A percentile compares a stretch with the other conserved stretches of the same genome.
Evolutionary conservation across 768 basidiomycete species (phyloP).

Genomic region (Pisolithus marmoratus): DNA sequence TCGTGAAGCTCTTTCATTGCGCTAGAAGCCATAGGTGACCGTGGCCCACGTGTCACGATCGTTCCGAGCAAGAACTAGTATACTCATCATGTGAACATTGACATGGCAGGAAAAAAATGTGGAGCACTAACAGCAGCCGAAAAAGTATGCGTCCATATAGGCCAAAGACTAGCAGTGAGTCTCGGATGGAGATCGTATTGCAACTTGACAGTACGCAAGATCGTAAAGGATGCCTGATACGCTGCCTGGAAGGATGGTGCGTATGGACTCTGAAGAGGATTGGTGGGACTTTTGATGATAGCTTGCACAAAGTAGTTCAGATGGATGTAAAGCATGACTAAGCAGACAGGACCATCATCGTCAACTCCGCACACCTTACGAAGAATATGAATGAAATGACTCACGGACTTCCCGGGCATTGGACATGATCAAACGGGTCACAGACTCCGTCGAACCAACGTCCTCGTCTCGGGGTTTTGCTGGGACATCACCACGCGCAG

Average conservation of each 20-base stretch:
- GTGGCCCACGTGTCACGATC: conserved; percentile 69
- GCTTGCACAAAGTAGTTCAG: conserved; percentile 69
- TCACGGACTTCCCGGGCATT: conserved; percentile 34
- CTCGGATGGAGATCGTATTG: conserved; percentile 44
- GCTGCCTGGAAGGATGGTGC: conserved; percentile 60
- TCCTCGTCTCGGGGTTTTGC: conserved; percentile 8
- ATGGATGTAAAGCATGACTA: conserved; percentile 60
- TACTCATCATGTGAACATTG: conserved; percentile 2
- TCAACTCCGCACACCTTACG: conserved; percentile 1
- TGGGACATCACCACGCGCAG: conserved; percentile 22
- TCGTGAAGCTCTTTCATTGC: conserved; percentile 69
- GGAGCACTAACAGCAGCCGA: conserved; percentile 41
- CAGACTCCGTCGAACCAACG: conserved; percentile 21
- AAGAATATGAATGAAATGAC: conserved; percentile 6
- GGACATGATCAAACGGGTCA: conserved; percentile 35
- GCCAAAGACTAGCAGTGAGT: conserved; percentile 52
- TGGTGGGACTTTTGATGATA: conserved; percentile 58
- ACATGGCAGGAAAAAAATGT: not conserved
- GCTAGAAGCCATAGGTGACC: conserved; percentile 56
- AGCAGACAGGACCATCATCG: not conserved
- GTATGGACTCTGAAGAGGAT: conserved; percentile 61
- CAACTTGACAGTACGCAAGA: conserved; percentile 45
- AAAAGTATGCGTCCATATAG: conserved; percentile 57
- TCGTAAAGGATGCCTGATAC: conserved; percentile 51
- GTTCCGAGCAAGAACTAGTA: conserved; percentile 70